Evolutionary conservation across 2,329 filamentous ascomycete species (phyloP), one percentile per base, ranked within the genome.

Genomic region (Cylindrodendrum hubeiense): DNA sequence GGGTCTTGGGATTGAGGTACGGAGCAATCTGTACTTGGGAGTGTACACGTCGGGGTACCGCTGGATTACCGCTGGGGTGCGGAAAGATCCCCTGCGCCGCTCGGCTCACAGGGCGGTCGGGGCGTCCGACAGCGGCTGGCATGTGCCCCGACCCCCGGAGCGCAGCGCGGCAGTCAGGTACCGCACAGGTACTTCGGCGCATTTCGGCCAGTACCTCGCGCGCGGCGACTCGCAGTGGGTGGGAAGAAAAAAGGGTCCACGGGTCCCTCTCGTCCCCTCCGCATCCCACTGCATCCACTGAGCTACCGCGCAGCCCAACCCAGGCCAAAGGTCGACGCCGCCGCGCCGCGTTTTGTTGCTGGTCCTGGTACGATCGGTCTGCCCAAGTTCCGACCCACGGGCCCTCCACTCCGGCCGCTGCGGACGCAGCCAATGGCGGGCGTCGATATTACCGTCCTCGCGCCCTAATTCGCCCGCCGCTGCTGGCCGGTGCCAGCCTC

Each of bases 381-480:
- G 61, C 56, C 26, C 62, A 68, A 74, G 67, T 76, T 74, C 73
- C 73, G 73, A 63, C 61, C 65, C 65, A 54, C 34, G 34, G 39
- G 34, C 26, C 50, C 49, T 41, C 56, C 60, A 58, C 52, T 55
- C 30, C 33, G 51, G 24, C 52, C 24, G 41, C 30, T n/a, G 39
- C 44, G 15, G 7, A 33, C 51, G 37, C n/a, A 53, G 33, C 75
- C 77, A 78, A 79, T 79, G 53, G 66, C 22, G 62, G 15, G 30
- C 47, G 30, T 39, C 55, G 63, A 74, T 74, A 78, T 78, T 77
- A 77, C 73, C 63, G 76, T 59, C 55, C 26, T 62, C 49, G 21
- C 10, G 30, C 49, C 49, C 41, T 77, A 68, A 78, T 78, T 77
- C 67, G 76, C 54, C 60, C 43, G n/a, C 12, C 24, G 54, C 26